phyloP scores from a whole-genome alignment of 352 stramenopile species.

The Phytophthora europaea region DNA sequence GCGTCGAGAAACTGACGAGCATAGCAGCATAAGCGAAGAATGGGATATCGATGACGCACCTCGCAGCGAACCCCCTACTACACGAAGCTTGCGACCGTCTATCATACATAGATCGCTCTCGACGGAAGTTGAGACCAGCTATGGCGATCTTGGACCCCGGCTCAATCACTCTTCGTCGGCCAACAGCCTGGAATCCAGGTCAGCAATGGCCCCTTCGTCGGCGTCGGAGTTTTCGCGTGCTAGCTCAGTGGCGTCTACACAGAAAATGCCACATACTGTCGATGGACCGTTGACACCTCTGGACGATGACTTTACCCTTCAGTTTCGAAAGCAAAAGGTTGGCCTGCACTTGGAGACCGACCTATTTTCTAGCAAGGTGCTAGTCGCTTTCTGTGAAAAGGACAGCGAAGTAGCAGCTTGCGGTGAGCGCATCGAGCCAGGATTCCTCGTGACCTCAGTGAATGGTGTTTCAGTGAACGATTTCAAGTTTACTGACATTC shows the following conservation, averaged over 20 bases:
- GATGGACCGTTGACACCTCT: constrained; percentile 19
- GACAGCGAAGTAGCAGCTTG: constrained; percentile 62
- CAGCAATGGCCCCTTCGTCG: constrained; percentile 5
- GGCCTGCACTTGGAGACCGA: constrained; percentile 80
- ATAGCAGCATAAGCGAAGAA: constrained; percentile 34
- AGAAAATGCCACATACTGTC: constrained; percentile 3
- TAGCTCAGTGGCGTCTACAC: constrained; percentile 15
- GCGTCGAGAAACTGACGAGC: constrained; percentile 23
- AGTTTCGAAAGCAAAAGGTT: constrained; percentile 71
- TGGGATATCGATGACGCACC: constrained; percentile 27
- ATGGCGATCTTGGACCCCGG: constrained; percentile 2
- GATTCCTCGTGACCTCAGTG: constrained; percentile 72
- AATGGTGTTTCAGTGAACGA: constrained; percentile 60
- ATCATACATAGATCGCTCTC: constrained; percentile 17
- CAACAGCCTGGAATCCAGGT: constrained; percentile 19
- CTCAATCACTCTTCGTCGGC: constrained; percentile 24
- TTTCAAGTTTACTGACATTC: constrained; percentile 57
- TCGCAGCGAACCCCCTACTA: constrained; percentile 29
- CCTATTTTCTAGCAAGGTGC: constrained; percentile 63
- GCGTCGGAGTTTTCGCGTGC: constrained; percentile 26
- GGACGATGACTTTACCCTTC: constrained; percentile 62
- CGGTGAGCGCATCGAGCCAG: constrained; percentile 52
- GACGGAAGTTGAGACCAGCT: constrained; percentile 15
- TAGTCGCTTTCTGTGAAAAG: constrained; percentile 73
- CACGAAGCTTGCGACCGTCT: constrained; percentile 12